Conservation (phyloP, 305 asterid species). For the Fraxinus nigra region DNA sequence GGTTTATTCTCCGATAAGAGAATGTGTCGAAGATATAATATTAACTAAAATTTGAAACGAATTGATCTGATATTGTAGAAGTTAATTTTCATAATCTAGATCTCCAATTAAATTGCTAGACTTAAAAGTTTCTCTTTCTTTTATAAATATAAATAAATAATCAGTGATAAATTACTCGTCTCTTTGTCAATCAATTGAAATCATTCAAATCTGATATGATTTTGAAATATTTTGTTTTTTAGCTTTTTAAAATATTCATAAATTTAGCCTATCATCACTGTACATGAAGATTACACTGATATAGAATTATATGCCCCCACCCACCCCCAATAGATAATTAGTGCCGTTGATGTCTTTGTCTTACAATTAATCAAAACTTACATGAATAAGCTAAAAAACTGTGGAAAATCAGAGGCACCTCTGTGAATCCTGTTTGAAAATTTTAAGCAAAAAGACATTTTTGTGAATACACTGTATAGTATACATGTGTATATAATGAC, state of each 20-base stretch:
- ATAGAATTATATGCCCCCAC: neutral
- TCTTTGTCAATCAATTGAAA: neutral
- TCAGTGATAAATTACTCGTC: neutral
- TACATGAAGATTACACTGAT: neutral
- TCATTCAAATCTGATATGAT: neutral
- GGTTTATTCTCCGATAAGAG: neutral
- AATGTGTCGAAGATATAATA: neutral
- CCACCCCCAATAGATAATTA: neutral
- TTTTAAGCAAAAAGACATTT: neutral
- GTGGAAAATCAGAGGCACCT: neutral
- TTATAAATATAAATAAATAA: neutral
- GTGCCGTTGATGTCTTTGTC: neutral
- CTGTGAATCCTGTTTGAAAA: neutral
- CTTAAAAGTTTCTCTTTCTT: neutral
- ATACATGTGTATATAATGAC: neutral
- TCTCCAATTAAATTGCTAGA: neutral
- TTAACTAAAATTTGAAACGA: neutral
- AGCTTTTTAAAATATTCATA: neutral
- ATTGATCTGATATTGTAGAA: neutral
- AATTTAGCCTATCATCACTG: neutral
- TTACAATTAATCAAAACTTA: neutral
- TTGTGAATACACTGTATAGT: neutral
- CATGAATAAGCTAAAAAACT: neutral
- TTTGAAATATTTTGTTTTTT: neutral
- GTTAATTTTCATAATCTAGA: neutral